Evolutionary conservation across 2,329 filamentous ascomycete genomes (phyloP).

Genomic region (Ploettnerulaceae sp.): DNA sequence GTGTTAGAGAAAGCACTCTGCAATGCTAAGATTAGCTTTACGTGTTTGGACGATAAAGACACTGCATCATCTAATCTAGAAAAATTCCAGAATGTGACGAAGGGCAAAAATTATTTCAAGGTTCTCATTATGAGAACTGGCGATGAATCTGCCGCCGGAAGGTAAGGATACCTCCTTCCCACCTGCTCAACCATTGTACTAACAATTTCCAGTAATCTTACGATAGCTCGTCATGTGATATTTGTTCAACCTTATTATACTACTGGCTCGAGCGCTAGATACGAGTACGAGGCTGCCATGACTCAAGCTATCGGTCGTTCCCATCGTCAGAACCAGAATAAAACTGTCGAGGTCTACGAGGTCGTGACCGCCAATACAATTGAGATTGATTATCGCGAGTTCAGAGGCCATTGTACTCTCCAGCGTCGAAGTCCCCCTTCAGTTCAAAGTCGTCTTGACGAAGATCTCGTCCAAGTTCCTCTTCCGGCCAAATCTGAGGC

Average conservation of each 20-base stretch:
- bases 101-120: slow-evolving; percentile 23
- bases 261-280: slow-evolving; percentile 37
- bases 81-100: slow-evolving; percentile 37
- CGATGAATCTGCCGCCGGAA: slow-evolving; percentile 53
- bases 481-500: not conserved
- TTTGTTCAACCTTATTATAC: slow-evolving; percentile 54
- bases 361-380: slow-evolving; percentile 22
- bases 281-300: slow-evolving; percentile 54
- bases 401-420: slow-evolving; percentile 2
- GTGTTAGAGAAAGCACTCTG: slow-evolving; percentile 35
- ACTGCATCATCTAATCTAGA: slow-evolving; percentile 35
- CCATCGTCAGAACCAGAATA: slow-evolving; percentile 52
- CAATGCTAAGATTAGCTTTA: slow-evolving; percentile 31
- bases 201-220: slow-evolving; percentile 47
- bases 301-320: slow-evolving; percentile 59
- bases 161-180: slow-evolving; percentile 40
- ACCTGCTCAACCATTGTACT: not conserved
- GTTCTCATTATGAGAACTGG: slow-evolving; percentile 54
- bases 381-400: slow-evolving; percentile 19
- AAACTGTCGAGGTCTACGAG: slow-evolving; percentile 50
- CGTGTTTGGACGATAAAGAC: slow-evolving; percentile 35
- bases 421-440: not conserved
- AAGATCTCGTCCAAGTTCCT: not conserved
- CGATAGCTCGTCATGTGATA: slow-evolving; percentile 59
- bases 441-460: not conserved